Conservation (phyloP, 2,329 filamentous ascomycete genomes). For the Elsinoe ampelina region DNA sequence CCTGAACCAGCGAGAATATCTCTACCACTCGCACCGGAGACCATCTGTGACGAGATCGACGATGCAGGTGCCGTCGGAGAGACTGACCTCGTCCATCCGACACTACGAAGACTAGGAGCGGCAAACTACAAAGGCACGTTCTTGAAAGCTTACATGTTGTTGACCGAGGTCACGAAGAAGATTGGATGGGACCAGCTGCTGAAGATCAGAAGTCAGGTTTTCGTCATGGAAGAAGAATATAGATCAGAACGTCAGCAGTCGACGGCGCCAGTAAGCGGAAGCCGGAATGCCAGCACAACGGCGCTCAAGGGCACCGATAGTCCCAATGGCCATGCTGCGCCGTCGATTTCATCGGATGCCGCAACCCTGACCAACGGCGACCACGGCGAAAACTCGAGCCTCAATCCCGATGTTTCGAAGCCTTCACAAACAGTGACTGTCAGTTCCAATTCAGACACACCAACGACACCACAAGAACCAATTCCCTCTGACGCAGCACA, state of each 20-base stretch:
- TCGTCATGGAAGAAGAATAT: slow-evolving; percentile 99
- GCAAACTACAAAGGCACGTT: slow-evolving; percentile 92
- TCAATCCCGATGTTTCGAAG: slow-evolving; percentile 29
- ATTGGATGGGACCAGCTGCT: slow-evolving; percentile 97
- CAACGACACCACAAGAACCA: slow-evolving; percentile 22
- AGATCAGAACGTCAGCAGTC: slow-evolving; percentile 70
- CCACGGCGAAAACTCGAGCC: slow-evolving; percentile 22
- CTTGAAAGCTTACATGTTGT: slow-evolving; percentile 81
- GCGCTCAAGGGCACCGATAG: slow-evolving; percentile 62
- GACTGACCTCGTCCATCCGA: slow-evolving; percentile 78
- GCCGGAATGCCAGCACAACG: slow-evolving; percentile 70
- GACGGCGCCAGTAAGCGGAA: slow-evolving; percentile 37
- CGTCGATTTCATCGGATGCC: slow-evolving; percentile 24
- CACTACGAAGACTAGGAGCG: slow-evolving; percentile 74
- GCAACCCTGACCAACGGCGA: slow-evolving; percentile 26
- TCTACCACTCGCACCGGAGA: slow-evolving; percentile 79
- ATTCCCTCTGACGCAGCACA: slow-evolving; percentile 47
- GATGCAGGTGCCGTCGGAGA: slow-evolving; percentile 72
- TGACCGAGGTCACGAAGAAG: slow-evolving; percentile 91
- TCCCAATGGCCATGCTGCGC: slow-evolving; percentile 27
- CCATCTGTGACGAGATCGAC: slow-evolving; percentile 89
- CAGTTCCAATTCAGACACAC: slow-evolving; percentile 24
- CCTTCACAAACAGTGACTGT: slow-evolving; percentile 27
- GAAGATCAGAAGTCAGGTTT: slow-evolving; percentile 90
- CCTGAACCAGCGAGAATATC: slow-evolving; percentile 83